phyloP scores from a whole-genome alignment of 2,329 filamentous ascomycete genomes.

The Ceratocystis variospora region DNA sequence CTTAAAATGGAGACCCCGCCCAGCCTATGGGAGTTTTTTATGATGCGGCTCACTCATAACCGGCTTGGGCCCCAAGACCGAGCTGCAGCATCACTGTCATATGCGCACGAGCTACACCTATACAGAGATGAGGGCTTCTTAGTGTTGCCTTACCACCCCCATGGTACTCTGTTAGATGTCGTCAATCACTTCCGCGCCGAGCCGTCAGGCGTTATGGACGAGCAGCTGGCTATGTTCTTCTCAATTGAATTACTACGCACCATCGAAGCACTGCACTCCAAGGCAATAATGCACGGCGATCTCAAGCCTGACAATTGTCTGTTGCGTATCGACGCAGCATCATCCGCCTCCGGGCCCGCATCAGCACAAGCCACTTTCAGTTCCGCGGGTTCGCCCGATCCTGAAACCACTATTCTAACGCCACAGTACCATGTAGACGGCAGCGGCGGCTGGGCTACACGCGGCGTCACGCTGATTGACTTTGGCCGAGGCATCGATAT shows the following conservation, averaged over 20 bases:
- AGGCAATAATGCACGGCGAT: slow-evolving; percentile 76
- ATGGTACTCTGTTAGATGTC: slow-evolving; percentile 88
- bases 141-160: slow-evolving; percentile 71
- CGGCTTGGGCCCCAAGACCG: slow-evolving; percentile 60
- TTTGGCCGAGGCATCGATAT: slow-evolving; percentile 93
- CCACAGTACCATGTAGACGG: slow-evolving; percentile 61
- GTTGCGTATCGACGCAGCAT: slow-evolving; percentile 54
- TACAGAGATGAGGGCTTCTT: slow-evolving; percentile 85
- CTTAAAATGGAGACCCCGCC: slow-evolving; percentile 91
- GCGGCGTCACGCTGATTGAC: slow-evolving; percentile 80
- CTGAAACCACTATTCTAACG: slow-evolving; percentile 31
- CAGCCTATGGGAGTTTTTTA: slow-evolving; percentile 89
- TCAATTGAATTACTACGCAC: slow-evolving; percentile 80
- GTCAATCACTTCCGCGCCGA: slow-evolving; percentile 75
- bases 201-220: slow-evolving; percentile 65
- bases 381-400: background rate
- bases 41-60: slow-evolving; percentile 68
- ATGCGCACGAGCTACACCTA: slow-evolving; percentile 79
- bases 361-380: background rate
- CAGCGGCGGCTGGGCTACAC: slow-evolving; percentile 59
- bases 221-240: slow-evolving; percentile 89
- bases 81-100: slow-evolving; percentile 62
- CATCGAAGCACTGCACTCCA: slow-evolving; percentile 70
- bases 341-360: slow-evolving; percentile 22
- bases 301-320: slow-evolving; percentile 94